These are phyloP conservation scores for Neurospora sp. DNA, from an alignment of 495 filamentous ascomycete genomes.

Conservation along the genomic window DNA sequence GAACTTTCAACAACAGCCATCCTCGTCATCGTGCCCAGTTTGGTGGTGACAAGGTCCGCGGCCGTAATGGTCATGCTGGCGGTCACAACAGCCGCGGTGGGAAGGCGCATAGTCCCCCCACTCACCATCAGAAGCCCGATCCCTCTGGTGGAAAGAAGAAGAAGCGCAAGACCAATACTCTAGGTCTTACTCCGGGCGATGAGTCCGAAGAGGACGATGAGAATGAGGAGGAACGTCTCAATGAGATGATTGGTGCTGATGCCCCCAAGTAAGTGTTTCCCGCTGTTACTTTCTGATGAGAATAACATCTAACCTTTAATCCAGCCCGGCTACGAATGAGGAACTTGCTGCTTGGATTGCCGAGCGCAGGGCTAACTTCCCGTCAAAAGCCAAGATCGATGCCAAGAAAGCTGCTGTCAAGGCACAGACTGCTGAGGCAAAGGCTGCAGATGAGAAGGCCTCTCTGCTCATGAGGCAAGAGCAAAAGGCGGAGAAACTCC, in stretches of 20 bases:
- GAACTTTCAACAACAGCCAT: constrained; percentile 12
- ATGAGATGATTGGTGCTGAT: constrained; percentile 46
- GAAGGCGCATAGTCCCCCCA: constrained; percentile 22
- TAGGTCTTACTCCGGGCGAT: constrained; percentile 69
- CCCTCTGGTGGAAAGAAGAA: constrained; percentile 56
- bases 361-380: background rate
- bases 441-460: constrained; percentile 10
- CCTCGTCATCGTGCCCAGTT: constrained; percentile 21
- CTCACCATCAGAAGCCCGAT: constrained; percentile 55
- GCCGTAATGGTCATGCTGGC: constrained; percentile 17
- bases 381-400: background rate
- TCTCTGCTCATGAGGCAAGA: constrained; percentile 30
- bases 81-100: constrained; percentile 15
- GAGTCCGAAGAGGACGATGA: constrained; percentile 62
- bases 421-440: constrained; percentile 16
- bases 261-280: constrained; percentile 35
- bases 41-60: constrained; percentile 34
- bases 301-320: background rate
- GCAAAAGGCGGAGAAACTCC: constrained; percentile 38
- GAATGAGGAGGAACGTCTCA: constrained; percentile 59
- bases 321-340: background rate
- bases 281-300: constrained; percentile 14
- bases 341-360: background rate
- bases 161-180: constrained; percentile 65
- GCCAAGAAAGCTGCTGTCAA: constrained; percentile 1